Conservation (phyloP, 1,139 yeast genomes). For the Protomyces pachydermus region DNA sequence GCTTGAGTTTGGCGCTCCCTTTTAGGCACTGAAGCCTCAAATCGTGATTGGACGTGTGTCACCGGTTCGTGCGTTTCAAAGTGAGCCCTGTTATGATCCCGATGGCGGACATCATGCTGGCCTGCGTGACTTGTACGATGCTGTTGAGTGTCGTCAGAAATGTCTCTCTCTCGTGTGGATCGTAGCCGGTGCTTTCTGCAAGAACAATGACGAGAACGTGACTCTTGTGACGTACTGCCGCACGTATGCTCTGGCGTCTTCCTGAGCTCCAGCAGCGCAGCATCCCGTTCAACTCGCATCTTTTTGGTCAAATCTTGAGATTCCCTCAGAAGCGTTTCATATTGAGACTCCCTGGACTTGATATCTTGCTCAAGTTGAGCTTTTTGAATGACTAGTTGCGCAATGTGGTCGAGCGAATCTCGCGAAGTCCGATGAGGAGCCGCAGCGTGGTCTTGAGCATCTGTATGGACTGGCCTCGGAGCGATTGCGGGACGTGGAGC, state of each 20-base stretch:
- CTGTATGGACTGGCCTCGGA: neutral
- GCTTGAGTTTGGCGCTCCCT: neutral
- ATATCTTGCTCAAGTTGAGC: constrained; percentile 18
- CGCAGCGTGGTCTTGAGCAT: neutral
- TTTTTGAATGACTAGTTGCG: constrained; percentile 18
- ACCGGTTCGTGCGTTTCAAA: neutral
- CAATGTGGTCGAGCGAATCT: constrained; percentile 10
- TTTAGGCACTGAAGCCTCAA: neutral
- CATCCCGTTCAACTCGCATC: constrained; percentile 20
- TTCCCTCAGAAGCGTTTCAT: constrained; percentile 10
- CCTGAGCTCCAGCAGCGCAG: neutral
- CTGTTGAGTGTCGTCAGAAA: neutral
- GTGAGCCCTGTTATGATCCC: neutral
- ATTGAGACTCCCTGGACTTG: neutral
- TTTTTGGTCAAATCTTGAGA: constrained; percentile 8
- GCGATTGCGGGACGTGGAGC: neutral
- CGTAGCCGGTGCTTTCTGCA: neutral
- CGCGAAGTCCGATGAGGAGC: neutral
- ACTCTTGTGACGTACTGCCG: neutral
- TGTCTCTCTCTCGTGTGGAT: neutral
- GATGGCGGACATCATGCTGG: neutral
- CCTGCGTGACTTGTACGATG: neutral
- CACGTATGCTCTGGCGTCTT: neutral
- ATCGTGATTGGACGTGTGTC: neutral
- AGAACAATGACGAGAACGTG: neutral